phyloP scores from a whole-genome alignment of 176 grass and related monocot genomes.

The Ampelocalamus luodianensis region DNA sequence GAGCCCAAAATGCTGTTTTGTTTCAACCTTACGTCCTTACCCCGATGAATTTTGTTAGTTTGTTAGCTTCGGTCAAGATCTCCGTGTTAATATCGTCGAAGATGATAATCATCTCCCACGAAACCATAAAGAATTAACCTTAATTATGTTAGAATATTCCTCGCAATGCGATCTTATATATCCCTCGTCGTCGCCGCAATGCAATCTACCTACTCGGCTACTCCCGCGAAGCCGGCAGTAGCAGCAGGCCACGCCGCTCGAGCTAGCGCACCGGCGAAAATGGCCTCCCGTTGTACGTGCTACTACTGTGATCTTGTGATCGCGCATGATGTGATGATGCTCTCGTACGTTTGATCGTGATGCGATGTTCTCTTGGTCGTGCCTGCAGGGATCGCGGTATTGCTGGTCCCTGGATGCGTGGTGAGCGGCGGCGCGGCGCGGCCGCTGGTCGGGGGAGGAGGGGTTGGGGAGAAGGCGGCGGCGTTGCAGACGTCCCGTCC shows the following conservation, averaged over 20 bases:
- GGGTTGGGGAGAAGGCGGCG: background rate
- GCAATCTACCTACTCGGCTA: background rate
- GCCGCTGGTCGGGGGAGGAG: conserved; percentile 33
- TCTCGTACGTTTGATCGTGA: background rate
- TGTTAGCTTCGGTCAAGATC: background rate
- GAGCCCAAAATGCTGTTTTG: background rate
- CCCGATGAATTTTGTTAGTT: background rate
- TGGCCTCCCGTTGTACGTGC: conserved; percentile 15
- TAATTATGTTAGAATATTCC: conserved; percentile 2
- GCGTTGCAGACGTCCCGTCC: conserved; percentile 49
- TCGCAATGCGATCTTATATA: background rate
- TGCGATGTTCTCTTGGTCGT: background rate
- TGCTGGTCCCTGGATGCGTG: conserved; percentile 7
- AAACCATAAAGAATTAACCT: background rate
- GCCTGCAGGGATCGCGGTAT: conserved; percentile 23
- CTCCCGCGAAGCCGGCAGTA: background rate
- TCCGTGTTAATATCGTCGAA: background rate
- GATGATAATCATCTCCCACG: background rate
- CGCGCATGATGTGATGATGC: background rate
- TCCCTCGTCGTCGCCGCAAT: background rate
- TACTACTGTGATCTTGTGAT: background rate
- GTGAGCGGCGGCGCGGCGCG: conserved; percentile 18
- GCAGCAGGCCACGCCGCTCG: background rate
- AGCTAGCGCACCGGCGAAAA: background rate
- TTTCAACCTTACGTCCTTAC: background rate